These are phyloP conservation scores for Trichoderma citrinoviride DNA, from an alignment of 2,329 filamentous ascomycete genomes.

Conservation along the genomic window DNA sequence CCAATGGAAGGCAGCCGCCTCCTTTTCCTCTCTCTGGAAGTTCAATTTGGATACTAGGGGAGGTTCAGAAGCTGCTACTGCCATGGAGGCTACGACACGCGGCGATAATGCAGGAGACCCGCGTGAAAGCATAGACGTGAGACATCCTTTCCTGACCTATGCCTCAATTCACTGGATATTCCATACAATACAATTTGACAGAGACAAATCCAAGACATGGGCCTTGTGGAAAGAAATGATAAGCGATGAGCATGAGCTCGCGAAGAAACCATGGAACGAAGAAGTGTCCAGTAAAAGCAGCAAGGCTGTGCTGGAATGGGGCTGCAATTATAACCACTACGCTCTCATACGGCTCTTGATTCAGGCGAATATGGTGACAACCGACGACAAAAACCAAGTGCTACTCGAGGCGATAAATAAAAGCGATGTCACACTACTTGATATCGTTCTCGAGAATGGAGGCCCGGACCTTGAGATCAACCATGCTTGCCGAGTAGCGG, in stretches of 20 bases:
- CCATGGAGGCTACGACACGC: not conserved
- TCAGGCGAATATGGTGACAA: not conserved
- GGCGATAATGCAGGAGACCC: not conserved
- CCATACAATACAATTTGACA: constrained; percentile 12
- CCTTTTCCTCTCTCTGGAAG: not conserved
- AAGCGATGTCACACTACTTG: not conserved
- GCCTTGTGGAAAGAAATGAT: not conserved
- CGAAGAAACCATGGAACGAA: not conserved
- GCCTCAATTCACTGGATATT: constrained; percentile 17
- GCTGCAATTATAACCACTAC: not conserved
- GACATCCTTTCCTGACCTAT: constrained; percentile 22
- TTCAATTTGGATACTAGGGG: not conserved
- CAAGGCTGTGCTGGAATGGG: not conserved
- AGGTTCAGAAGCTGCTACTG: not conserved
- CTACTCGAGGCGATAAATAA: not conserved
- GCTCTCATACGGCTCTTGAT: not conserved
- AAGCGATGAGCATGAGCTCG: not conserved
- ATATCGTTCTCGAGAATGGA: not conserved
- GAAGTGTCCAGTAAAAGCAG: not conserved
- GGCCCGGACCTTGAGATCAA: not conserved
- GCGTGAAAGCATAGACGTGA: not conserved
- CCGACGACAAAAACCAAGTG: not conserved
- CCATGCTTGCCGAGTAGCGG: not conserved
- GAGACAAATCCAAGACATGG: constrained; percentile 5
- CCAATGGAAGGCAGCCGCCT: not conserved